Base-by-base conservation (phyloP, 768 basidiomycete species). In the Lactifluus piperatus region DNA sequence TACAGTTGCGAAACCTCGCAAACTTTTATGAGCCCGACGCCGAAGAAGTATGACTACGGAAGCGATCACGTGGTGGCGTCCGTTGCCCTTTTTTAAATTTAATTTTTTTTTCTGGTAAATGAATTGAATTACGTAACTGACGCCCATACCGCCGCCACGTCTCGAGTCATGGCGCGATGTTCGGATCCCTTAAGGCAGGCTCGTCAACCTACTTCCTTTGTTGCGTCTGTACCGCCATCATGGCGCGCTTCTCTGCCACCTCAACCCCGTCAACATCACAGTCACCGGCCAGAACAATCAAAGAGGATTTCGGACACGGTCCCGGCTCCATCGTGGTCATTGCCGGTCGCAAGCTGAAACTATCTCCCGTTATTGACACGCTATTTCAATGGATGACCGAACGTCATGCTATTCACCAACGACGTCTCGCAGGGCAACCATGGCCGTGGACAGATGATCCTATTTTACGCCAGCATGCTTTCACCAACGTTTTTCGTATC, bases 401-500 rank as follows among this genome's bases (percentile, higher is more conserved):
- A 50, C 67, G 72, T 11, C 70, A 73, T 46, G 64, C 53, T 1
- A 66, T 71, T 5, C 68, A 68, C 50, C 64, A 66, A 46, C 65
- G 65, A 26, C 69, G 71, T 34, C 56, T 69, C 6, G 64, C 68
- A 7, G 71, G 70, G 22, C 57, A 66, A 44, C 58, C 66, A 13
- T 60, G 45, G 46, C 71, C 72, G 41, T 91, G 89, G 88, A 88
- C 88, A 0, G 68, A 76, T 1, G 86, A 91, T 67, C 66, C 70
- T 3, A 80, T 85, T 51, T 73, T 91, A 20, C 74, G 68, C 2
- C 66, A 72, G 13, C 77, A 81, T 64, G 76, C 75, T 30, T 90
- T 89, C 68, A 88, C 86, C 71, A 88, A 89, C 65, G 80, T 84
- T 0, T 91, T 79, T 67, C 85, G 89, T 36, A 81, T 89, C 8